Evolutionary conservation across 139 green algal species (phyloP).

Genomic region (Chlamydomonas applanata): DNA sequence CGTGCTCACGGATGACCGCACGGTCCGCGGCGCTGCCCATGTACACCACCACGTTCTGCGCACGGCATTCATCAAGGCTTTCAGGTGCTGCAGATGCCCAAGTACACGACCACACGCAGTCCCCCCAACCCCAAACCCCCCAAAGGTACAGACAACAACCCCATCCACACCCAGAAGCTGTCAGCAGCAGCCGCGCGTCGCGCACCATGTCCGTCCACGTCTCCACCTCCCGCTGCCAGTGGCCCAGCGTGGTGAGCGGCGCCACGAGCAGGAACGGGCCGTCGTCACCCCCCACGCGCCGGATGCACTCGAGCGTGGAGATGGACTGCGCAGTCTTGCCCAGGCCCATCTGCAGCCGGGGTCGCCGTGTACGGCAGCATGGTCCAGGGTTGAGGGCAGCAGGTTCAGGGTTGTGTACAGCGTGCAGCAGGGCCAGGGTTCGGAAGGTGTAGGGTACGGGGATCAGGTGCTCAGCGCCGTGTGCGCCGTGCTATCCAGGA

Average conservation of each 20-base stretch:
- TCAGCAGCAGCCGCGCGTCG: background rate
- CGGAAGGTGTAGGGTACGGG: too few species aligned
- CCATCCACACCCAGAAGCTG: background rate
- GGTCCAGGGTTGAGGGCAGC: too few species aligned
- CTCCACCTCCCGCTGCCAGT: conserved; percentile 92
- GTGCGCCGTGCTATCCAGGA: too few species aligned
- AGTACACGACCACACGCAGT: too few species aligned
- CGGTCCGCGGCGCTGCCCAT: conserved; percentile 61
- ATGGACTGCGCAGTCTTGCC: conserved; percentile 91
- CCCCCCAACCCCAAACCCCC: too few species aligned
- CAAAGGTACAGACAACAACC: too few species aligned
- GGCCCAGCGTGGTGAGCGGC: conserved; percentile 87
- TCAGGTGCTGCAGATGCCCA: too few species aligned
- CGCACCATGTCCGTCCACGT: conserved; percentile 84
- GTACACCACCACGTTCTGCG: conserved; percentile 82
- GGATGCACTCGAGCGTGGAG: conserved; percentile 64
- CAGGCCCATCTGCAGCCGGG: conserved; percentile 81
- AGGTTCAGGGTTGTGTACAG: too few species aligned
- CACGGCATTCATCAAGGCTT: too few species aligned
- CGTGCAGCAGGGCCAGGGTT: too few species aligned
- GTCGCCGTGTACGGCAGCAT: too few species aligned
- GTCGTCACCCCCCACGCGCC: conserved; percentile 40
- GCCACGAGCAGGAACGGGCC: conserved; percentile 91
- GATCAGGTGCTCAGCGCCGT: too few species aligned
- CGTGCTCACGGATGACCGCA: conserved; percentile 58